Percentiles rank a stretch among this genome's conserved stretches.
Conservation (phyloP, 2,329 filamentous ascomycete species). For the Fusarium graminum region DNA sequence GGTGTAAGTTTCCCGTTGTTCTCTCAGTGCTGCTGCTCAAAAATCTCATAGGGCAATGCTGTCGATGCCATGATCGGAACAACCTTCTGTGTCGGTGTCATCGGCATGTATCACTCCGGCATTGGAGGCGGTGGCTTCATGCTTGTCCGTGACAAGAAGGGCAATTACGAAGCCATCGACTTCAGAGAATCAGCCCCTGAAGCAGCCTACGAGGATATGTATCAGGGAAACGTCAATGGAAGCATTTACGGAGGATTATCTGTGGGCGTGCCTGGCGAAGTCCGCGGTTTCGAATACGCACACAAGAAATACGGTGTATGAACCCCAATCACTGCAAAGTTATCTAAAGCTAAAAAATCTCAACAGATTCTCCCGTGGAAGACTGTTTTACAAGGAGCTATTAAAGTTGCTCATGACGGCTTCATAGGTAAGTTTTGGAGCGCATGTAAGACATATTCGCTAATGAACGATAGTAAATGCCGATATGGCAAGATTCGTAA, state of each 20-base stretch:
- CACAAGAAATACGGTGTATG: slow-evolving; percentile 77
- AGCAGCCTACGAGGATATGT: slow-evolving; percentile 88
- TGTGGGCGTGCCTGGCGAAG: slow-evolving; percentile 77
- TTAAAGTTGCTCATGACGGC: slow-evolving; percentile 78
- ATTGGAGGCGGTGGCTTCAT: slow-evolving; percentile 94
- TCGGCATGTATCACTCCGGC: slow-evolving; percentile 83
- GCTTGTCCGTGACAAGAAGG: slow-evolving; percentile 78
- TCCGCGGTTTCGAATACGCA: slow-evolving; percentile 83
- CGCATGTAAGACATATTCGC: background rate
- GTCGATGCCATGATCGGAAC: slow-evolving; percentile 82
- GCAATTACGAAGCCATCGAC: slow-evolving; percentile 88
- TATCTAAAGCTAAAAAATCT: slow-evolving; percentile 5
- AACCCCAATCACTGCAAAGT: slow-evolving; percentile 2
- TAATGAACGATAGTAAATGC: slow-evolving; percentile 66
- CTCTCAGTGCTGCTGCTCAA: background rate
- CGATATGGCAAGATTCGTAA: slow-evolving; percentile 83
- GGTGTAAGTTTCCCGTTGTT: slow-evolving; percentile 58
- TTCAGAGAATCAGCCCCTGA: slow-evolving; percentile 90
- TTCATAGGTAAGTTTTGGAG: slow-evolving; percentile 64
- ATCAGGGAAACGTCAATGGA: slow-evolving; percentile 73
- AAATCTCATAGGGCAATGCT: slow-evolving; percentile 71
- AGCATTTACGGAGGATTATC: slow-evolving; percentile 81
- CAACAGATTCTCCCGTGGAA: slow-evolving; percentile 73
- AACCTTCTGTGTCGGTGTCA: slow-evolving; percentile 79
- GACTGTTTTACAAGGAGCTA: slow-evolving; percentile 78